Base-by-base conservation (phyloP, 2,329 filamentous ascomycete species). In the Trichophyton rubrum region DNA sequence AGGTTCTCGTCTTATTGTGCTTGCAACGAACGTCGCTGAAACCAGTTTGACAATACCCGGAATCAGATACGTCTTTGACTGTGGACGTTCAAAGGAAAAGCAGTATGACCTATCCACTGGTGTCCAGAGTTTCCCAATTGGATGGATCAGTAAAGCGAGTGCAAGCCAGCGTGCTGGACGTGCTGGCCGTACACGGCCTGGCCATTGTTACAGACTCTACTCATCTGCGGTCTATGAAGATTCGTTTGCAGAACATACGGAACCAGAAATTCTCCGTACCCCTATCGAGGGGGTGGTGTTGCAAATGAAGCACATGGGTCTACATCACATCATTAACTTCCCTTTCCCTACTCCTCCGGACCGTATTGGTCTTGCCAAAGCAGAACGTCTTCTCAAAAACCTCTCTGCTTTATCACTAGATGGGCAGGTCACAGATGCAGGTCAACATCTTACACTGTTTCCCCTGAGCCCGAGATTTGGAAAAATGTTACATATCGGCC, bases 81-180 rank as follows among this genome's bases (percentile, higher is more conserved):
- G 89, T 65, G 93, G 93, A 38, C 82, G 95, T 57, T 87, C 89
- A 40, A 99, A 99, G 73, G 91, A 96, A 72, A 87, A 92, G 64
- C 88, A 86, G 61, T 97, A 93, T 68, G 89, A 97, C 70, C 81
- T 84, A n/a, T 77, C 83, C 9, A 96, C 88, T 7, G 92, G 92
- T 2, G 92, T 99, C 0, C 93, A 99, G 71, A 96, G 88, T 69
- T 99, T 96, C 70, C 88, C 96, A 67, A 84, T 99, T 59, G 87
- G 88, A 45, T 99, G 92, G 90, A 95, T 97, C 71, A 96, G 91
- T 77, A 97, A 99, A 76, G 93, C 93, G 30, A 95, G 90, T 71
- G 92, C 93, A 6, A 88, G 86, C 65, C 93, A 99, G 74, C 83
- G 93, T 71, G 85, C 90, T 62, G 93, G 93, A 75, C 89, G 93